phyloP scores from a whole-genome alignment of 2,329 filamentous ascomycete species.

The Clarireedia monteithiana region DNA sequence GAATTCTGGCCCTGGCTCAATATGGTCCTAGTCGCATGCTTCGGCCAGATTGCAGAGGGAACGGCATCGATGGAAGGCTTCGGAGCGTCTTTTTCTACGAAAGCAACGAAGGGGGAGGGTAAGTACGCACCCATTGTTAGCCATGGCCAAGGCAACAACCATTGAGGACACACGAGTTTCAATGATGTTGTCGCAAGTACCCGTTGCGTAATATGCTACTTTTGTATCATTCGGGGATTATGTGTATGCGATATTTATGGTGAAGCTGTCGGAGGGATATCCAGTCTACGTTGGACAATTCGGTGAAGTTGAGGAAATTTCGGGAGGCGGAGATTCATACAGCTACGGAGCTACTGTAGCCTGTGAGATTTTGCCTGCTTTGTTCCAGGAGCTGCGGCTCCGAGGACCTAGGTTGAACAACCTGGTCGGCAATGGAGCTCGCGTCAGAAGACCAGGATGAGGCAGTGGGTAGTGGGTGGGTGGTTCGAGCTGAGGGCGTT shows the following conservation, averaged over 20 bases:
- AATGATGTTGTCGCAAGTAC: conserved; percentile 4
- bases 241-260: neutral
- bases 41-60: neutral
- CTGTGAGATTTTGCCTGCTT: neutral
- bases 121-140: conserved; percentile 25
- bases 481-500: neutral
- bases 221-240: neutral
- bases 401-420: neutral
- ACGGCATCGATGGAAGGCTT: too few relatives aligned
- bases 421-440: neutral
- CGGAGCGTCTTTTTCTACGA: neutral
- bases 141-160: conserved; percentile 23
- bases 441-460: neutral
- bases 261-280: neutral
- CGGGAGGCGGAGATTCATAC: neutral
- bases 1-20: neutral
- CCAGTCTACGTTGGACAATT: neutral
- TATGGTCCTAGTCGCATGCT: neutral
- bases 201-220: conserved; percentile 1
- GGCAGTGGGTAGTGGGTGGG: neutral
- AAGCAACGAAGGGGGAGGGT: neutral
- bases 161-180: conserved; percentile 12
- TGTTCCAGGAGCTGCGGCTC: neutral
- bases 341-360: neutral
- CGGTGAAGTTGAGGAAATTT: neutral